Conservation (phyloP, 371 early-diverging fungal genomes). For the Lichtheimia ramosa region DNA sequence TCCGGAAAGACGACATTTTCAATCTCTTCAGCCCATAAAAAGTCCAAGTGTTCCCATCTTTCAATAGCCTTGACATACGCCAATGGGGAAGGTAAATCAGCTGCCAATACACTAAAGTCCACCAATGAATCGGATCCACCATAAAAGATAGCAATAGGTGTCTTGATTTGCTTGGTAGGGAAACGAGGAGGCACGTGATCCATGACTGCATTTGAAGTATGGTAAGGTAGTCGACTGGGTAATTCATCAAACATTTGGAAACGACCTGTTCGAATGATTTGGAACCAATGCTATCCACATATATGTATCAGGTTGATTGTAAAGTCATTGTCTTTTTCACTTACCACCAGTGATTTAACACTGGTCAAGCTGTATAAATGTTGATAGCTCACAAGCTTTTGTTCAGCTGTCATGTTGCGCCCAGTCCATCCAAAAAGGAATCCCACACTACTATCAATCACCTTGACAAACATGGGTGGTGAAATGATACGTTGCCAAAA, state of each 20-base stretch:
- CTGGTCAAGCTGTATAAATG: slow-evolving; percentile 90
- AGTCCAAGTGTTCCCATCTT: slow-evolving; percentile 81
- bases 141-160: slow-evolving; percentile 88
- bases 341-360: slow-evolving; percentile 87
- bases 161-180: slow-evolving; percentile 83
- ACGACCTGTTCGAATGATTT: slow-evolving; percentile 84
- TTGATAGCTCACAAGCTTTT: slow-evolving; percentile 82
- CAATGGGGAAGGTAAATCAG: slow-evolving; percentile 55
- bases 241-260: slow-evolving; percentile 95
- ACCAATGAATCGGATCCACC: slow-evolving; percentile 88
- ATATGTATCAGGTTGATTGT: background rate
- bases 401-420: slow-evolving; percentile 67
- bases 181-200: slow-evolving; percentile 62
- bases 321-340: slow-evolving; percentile 2
- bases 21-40: slow-evolving; percentile 74
- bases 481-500: slow-evolving; percentile 88
- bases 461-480: slow-evolving; percentile 71
- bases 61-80: slow-evolving; percentile 64
- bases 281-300: slow-evolving; percentile 80
- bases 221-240: slow-evolving; percentile 63
- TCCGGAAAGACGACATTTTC: slow-evolving; percentile 48
- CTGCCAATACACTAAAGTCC: slow-evolving; percentile 64
- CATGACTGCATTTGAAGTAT: slow-evolving; percentile 41
- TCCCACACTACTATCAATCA: slow-evolving; percentile 73
- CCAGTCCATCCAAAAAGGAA: slow-evolving; percentile 90